Conservation (phyloP, 129 eudicot genomes). For the Tagetes erecta region DNA sequence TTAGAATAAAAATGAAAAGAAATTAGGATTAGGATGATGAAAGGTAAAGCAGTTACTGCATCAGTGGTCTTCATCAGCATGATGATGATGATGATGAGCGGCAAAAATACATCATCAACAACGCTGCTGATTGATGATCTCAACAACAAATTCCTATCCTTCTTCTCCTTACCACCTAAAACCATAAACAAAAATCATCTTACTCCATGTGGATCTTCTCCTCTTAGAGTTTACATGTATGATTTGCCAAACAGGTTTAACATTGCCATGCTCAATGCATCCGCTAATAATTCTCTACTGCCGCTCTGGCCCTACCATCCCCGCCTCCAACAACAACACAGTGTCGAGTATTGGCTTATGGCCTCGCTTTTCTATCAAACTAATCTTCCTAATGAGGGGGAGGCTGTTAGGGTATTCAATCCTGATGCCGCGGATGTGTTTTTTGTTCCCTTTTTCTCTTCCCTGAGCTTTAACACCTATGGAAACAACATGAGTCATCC, state of each 20-base stretch:
- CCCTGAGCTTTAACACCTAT: conserved; percentile 72
- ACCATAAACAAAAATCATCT: too few species aligned
- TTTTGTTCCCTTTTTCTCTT: conserved; percentile 81
- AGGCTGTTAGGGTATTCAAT: conserved; percentile 74
- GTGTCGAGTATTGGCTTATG: conserved; percentile 97
- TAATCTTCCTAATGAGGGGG: conserved; percentile 16
- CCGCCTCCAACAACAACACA: conserved; percentile 70
- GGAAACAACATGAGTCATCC: conserved; percentile 73
- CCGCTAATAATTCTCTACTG: conserved; percentile 47
- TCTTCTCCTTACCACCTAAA: too few species aligned
- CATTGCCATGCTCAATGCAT: conserved; percentile 49
- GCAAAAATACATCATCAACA: too few species aligned
- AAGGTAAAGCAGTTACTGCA: too few species aligned
- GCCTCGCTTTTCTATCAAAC: conserved; percentile 52
- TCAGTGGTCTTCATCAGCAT: too few species aligned
- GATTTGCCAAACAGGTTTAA: conserved; percentile 66
- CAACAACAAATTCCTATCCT: too few species aligned
- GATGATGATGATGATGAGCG: too few species aligned
- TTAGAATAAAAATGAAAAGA: too few species aligned
- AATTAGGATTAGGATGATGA: too few species aligned
- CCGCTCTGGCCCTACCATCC: conserved; percentile 60
- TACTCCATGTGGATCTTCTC: conserved; percentile 9
- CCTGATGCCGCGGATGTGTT: conserved; percentile 69
- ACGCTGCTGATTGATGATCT: too few species aligned
- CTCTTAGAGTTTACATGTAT: conserved; percentile 77